Base-by-base conservation (phyloP, 257 asterid genomes). In the Solanum gracilifrons region DNA sequence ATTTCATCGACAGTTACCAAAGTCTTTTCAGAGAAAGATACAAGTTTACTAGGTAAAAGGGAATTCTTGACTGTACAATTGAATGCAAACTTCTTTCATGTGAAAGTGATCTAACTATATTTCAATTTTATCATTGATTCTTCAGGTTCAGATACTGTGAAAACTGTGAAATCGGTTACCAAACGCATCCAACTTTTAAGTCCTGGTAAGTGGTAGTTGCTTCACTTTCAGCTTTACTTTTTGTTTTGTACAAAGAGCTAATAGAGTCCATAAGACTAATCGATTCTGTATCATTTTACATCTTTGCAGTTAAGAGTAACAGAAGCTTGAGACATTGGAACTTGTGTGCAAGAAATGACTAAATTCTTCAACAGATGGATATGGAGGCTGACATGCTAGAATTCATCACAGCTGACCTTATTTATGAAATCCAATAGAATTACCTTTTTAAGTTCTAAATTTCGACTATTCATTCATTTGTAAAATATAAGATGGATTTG, bases 131-230 rank as follows among this genome's bases (percentile, higher is more conserved):
- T 74, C 71, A 77, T 84, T 58, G 82, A 73, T 87, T 73, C 33
- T 74, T 72, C 91, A 92, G 98, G 95, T 88, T 66, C 93, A 83
- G 97, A 95, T 89, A 87, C 96, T 21, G 90, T 95, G 84, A 87
- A 94, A 55, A 91, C 98, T 3, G 85, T 93, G 92, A 93, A 93
- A 39, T 95, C 98, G n/a, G 88, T 97, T 87, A 94, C 98, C 7
- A 95, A 93, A 90, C 88, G 97, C 37, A 89, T 97, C 82, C 91
- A 90, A 62, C 92, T 95, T 36, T 62, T 92, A 82, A 97, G 98
- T 90, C 99, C 98, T 73, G 98, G 99, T 95, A 95, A 89, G 15
- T 80, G 76, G 84, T 87, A 46, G 83, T 58, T 66, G 69, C 90
- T 37, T 13, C 46, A 36, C 64, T 29, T 23, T 7, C 46, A 7